These are phyloP conservation scores for Phlebopus sp. DNA, from an alignment of 1,284 basidiomycete species.

Conservation along the genomic window DNA sequence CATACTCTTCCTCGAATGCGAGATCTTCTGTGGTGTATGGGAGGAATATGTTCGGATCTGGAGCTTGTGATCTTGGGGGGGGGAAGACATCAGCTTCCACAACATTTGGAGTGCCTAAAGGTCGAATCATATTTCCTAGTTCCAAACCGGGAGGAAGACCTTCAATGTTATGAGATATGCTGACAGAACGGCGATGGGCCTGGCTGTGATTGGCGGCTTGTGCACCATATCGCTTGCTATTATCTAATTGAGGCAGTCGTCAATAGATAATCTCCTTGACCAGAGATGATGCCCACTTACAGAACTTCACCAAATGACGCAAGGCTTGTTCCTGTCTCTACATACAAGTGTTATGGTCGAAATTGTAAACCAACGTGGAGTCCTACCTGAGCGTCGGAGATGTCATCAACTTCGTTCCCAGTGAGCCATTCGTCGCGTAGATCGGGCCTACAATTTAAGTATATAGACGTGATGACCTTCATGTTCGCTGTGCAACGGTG, in stretches of 20 bases:
- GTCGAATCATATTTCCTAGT: conserved; percentile 67
- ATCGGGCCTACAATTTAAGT: conserved; percentile 95
- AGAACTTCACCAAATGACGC: conserved; percentile 92
- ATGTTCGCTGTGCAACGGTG: conserved; percentile 75
- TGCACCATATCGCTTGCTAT: conserved; percentile 78
- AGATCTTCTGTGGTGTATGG: conserved; percentile 84
- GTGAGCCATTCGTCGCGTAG: conserved; percentile 97
- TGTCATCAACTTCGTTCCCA: conserved; percentile 89
- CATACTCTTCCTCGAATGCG: conserved; percentile 85
- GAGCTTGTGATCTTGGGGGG: conserved; percentile 75
- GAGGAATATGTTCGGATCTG: conserved; percentile 80
- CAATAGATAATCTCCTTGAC: not conserved
- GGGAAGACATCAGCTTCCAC: conserved; percentile 81
- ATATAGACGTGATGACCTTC: conserved; percentile 99
- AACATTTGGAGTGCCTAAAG: conserved; percentile 72
- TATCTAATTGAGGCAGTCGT: conserved; percentile 48
- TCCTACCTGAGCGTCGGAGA: conserved; percentile 73
- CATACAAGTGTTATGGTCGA: conserved; percentile 9
- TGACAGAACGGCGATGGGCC: conserved; percentile 70
- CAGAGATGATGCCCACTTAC: conserved; percentile 43
- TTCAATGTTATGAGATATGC: conserved; percentile 76
- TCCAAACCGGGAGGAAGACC: conserved; percentile 75
- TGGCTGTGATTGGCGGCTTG: conserved; percentile 50
- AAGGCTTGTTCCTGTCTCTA: conserved; percentile 97
- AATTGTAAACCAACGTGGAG: not conserved